These are phyloP conservation scores for Kodamaea hsintzibuensis DNA, from an alignment of 805 yeast species.

Conservation along the genomic window DNA sequence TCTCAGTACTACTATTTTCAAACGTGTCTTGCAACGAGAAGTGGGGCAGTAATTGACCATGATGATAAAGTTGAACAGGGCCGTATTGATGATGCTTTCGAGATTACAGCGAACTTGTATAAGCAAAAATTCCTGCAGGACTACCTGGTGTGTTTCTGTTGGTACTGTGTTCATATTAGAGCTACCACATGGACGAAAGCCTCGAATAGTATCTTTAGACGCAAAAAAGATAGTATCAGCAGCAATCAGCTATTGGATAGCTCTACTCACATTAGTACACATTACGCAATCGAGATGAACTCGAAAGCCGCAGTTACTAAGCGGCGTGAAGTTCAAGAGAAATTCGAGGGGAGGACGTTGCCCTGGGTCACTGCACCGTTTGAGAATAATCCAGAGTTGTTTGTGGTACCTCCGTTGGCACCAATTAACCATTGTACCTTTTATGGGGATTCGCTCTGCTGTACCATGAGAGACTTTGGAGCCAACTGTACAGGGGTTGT, in stretches of 20 bases:
- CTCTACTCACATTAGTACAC: conserved; percentile 14
- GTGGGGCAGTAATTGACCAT: conserved; percentile 20
- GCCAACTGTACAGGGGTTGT: conserved; percentile 10
- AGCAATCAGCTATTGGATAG: conserved; percentile 16
- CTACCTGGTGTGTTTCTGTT: conserved; percentile 25
- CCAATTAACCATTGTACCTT: conserved; percentile 8
- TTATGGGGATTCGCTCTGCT: conserved; percentile 12
- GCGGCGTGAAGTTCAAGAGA: neutral
- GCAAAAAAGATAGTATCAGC: neutral
- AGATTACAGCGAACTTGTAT: conserved; percentile 18
- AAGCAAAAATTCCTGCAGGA: conserved; percentile 16
- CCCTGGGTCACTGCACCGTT: neutral
- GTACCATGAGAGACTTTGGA: conserved; percentile 10
- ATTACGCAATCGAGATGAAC: conserved; percentile 1
- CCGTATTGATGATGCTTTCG: conserved; percentile 17
- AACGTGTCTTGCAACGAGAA: conserved; percentile 10
- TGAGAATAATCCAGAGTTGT: conserved; percentile 7
- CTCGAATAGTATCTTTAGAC: neutral
- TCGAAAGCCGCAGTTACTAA: neutral
- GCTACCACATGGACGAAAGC: neutral
- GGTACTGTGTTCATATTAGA: conserved; percentile 10
- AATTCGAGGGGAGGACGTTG: neutral
- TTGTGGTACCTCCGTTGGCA: conserved; percentile 10
- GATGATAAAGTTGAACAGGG: conserved; percentile 26
- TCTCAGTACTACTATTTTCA: conserved; percentile 16